Evolutionary conservation across 2,329 filamentous ascomycete species (phyloP), one percentile per base, ranked within the genome.

Genomic region (Alternaria postmessia): DNA sequence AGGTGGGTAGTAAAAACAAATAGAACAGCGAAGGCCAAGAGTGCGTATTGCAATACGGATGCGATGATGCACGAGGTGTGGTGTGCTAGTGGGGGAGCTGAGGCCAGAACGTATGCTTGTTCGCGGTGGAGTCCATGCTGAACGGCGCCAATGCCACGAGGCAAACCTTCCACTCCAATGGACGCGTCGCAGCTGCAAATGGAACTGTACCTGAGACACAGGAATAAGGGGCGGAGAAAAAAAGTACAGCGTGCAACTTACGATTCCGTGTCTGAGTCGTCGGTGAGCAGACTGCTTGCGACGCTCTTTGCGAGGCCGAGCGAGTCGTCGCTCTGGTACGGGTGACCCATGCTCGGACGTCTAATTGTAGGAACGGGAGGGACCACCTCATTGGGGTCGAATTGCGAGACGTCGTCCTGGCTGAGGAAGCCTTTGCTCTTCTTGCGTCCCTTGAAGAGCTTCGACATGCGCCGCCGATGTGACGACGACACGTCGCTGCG

Each of bases 251-350:
- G 53, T 60, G 48, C 62, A 55, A 83, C 83, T 83, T 78, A 85
- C 83, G 73, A 61, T 64, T 83, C 82, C 56, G 69, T 65, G 46
- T 87, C 85, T 32, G 81, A 83, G 64, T 85, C 83, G 61, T 84
- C 82, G 16, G 82, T 84, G 56, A 82, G 70, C 48, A 85, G 78
- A 69, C 81, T 84, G 78, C 82, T 83, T 42, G 79, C 69, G 24
- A 80, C 79, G 70, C 81, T 83, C 65, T 76, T 81, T 63, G 78
- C 75, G 48, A 80, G 69, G 4, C 73, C 74, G 24, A 82, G 71
- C n/a, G 80, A 81, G 38, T 81, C 78, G 54, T 79, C 75, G 68
- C 80, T 82, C 55, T 67, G 66, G 59, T 62, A 68, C 22, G 57
- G 65, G 48, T 63, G 44, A 26, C 67, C 68, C 16, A 57, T 57